These are phyloP conservation scores for Aurifilum marmelostoma DNA, from an alignment of 2,329 filamentous ascomycete genomes.

Conservation along the genomic window DNA sequence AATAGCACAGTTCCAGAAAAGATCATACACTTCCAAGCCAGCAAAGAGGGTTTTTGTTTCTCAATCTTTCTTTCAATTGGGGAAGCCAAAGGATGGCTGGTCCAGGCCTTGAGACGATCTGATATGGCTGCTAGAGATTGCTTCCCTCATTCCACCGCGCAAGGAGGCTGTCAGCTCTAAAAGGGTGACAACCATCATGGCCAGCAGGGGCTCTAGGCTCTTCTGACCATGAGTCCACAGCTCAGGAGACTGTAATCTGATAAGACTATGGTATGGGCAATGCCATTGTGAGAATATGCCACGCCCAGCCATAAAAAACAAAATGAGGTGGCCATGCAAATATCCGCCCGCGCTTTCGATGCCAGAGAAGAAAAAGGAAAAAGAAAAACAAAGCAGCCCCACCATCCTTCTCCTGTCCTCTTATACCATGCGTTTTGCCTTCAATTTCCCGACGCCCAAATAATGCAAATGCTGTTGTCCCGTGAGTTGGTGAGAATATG, in stretches of 20 bases:
- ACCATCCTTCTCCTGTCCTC: neutral
- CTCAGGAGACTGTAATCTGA: neutral
- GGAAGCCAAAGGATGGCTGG: neutral
- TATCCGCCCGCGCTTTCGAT: slow-evolving; percentile 1
- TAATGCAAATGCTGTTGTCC: slow-evolving; percentile 1
- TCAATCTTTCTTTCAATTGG: neutral
- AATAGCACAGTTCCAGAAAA: neutral
- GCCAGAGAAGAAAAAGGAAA: neutral
- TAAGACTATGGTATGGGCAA: neutral
- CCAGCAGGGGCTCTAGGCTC: neutral
- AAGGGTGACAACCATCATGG: neutral
- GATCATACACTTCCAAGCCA: neutral
- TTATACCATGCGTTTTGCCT: neutral
- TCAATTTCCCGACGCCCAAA: neutral
- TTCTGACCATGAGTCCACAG: neutral
- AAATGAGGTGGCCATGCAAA: slow-evolving; percentile 10
- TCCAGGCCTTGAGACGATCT: neutral
- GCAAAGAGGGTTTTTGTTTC: neutral
- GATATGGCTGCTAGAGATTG: neutral
- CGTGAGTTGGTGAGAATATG: neutral
- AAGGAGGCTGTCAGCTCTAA: neutral
- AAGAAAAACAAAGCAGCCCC: neutral
- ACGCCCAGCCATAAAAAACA: too few species aligned
- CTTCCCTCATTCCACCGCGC: neutral
- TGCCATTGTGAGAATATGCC: neutral